Conservation (phyloP, 208 protist species). For the Wallacemonas sp. region DNA sequence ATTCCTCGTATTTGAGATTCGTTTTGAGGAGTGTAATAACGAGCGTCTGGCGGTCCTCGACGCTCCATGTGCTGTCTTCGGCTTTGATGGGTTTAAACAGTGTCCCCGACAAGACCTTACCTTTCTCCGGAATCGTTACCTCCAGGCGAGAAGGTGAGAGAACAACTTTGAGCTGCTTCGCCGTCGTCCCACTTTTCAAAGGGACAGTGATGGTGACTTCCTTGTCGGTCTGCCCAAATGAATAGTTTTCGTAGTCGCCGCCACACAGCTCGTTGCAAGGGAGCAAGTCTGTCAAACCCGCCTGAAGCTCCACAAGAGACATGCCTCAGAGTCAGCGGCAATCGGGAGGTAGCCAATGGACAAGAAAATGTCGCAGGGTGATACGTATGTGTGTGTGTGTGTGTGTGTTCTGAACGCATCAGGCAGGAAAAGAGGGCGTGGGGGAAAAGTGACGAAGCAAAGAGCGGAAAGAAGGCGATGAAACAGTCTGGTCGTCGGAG, state of each 20-base stretch:
- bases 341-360: too few species aligned
- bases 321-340: too few species aligned
- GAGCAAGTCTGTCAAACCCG: conserved; percentile 66
- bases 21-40: conserved; percentile 77
- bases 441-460: too few species aligned
- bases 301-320: conserved; percentile 62
- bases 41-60: conserved; percentile 68
- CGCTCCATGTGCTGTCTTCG: conserved; percentile 82
- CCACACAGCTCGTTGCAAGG: conserved; percentile 84
- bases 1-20: conserved; percentile 87
- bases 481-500: too few species aligned
- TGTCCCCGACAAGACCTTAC: conserved; percentile 60
- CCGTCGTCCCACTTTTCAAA: conserved; percentile 45
- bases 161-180: conserved; percentile 67
- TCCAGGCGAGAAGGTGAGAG: conserved; percentile 41
- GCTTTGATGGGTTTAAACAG: conserved; percentile 82
- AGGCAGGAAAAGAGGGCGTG: too few species aligned
- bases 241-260: conserved; percentile 78
- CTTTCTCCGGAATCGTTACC: conserved; percentile 47
- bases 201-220: conserved; percentile 75
- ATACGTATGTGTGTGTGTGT: too few species aligned
- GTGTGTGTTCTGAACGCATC: too few species aligned
- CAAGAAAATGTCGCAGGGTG: too few species aligned
- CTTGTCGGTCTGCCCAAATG: conserved; percentile 77
- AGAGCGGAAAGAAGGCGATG: too few species aligned